Evolutionary conservation across 2,329 filamentous ascomycete species (phyloP), one percentile per base, ranked within the genome.

Genomic region (Aspergillus piperis): DNA sequence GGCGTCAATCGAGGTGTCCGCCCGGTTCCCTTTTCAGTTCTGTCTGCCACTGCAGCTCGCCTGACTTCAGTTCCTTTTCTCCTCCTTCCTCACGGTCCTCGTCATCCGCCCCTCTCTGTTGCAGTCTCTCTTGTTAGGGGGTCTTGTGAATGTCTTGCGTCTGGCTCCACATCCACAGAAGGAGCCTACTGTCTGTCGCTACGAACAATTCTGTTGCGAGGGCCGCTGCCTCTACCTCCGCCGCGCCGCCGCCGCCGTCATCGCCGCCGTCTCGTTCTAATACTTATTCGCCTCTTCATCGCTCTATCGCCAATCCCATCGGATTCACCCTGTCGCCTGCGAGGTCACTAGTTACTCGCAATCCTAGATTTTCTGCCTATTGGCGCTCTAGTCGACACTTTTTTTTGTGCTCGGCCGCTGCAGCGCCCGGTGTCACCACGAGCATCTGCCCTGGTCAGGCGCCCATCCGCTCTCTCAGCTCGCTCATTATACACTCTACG

Each of bases 81-180:
- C 23, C 58, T 30, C 50, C 27, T 48, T 47, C 51, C 56, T 52
- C 52, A 57, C 54, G 60, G 59, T 62, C 57, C 60, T 61, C 59
- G 60, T 63, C 61, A 63, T 63, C 54, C 58, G 57, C 50, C 59
- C 62, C 58, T 65, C 63, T 57, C n/a, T 36, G 32, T 59, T 38
- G 8, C 39, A 60, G 36, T 53, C 41, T 50, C 57, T 54, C 36
- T 57, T 44, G 54, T 38, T 63, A 60, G 59, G 59, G 62, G 61
- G 57, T 59, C 60, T 64, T 61, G 71, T 74, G 73, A 70, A 77
- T 77, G 75, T 75, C 71, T 73, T 68, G 63, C 60, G 67, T 59
- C 66, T 70, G 69, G 69, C 63, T 70, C 50, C 61, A 56, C 64
- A 57, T 60, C 53, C 71, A 64, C 67, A 71, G 65, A 72, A 71